These are phyloP conservation scores for Dioszegia hungarica DNA, from an alignment of 768 basidiomycete species.

Conservation along the genomic window DNA sequence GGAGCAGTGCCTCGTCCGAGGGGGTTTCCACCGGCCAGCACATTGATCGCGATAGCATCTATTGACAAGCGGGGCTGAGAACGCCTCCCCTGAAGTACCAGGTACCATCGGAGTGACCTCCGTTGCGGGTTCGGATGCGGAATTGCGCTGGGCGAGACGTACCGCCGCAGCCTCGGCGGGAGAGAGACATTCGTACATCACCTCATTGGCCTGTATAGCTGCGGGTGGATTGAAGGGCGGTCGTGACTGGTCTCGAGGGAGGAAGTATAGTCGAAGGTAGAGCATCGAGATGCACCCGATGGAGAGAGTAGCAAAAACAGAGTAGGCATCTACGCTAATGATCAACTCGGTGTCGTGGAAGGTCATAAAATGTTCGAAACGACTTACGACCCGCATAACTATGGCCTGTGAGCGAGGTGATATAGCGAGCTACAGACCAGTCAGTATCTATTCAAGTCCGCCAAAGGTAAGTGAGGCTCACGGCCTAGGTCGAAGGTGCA, in stretches of 20 bases:
- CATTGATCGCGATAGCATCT: slow-evolving; percentile 46
- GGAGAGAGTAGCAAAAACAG: slow-evolving; percentile 11
- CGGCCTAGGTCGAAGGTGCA: slow-evolving; percentile 8
- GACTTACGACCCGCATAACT: slow-evolving; percentile 13
- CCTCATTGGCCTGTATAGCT: not conserved
- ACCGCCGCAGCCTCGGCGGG: slow-evolving; percentile 18
- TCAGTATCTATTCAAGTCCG: not conserved
- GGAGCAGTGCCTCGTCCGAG: slow-evolving; percentile 48
- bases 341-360: not conserved
- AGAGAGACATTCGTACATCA: slow-evolving; percentile 34
- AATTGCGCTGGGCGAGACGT: not conserved
- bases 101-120: not conserved
- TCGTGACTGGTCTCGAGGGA: slow-evolving; percentile 24
- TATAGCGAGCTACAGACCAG: slow-evolving; percentile 13
- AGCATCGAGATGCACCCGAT: slow-evolving; percentile 18
- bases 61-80: slow-evolving; percentile 14
- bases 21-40: slow-evolving; percentile 48
- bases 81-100: not conserved
- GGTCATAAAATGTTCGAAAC: too few species aligned
- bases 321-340: slow-evolving; percentile 15
- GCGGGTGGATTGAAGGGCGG: slow-evolving; percentile 28
- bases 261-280: slow-evolving; percentile 36
- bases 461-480: slow-evolving; percentile 13
- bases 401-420: not conserved
- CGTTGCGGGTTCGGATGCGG: not conserved